Base-by-base conservation (phyloP, 176 grass and related monocot genomes). In the Musa acuminata region DNA sequence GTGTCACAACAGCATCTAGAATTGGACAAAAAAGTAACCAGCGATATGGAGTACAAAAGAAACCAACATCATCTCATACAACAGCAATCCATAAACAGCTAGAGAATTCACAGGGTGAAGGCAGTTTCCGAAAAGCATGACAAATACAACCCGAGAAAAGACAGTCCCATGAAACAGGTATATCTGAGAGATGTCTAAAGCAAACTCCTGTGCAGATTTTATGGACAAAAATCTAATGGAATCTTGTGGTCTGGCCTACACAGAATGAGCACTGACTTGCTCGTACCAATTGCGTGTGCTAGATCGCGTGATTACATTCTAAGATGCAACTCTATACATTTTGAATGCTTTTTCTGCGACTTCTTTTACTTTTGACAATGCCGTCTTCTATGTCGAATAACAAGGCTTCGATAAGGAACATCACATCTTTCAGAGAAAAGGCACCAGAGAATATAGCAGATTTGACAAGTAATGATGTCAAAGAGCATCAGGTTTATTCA, bases 401-500 rank as follows among this genome's bases (percentile, higher is more conserved):
- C 20, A 9, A 16, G 49, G 27, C 25, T n/a, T 69, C 29, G 8
- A 69, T 19, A 70, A 70, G 67, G 67, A 35, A 70, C 67, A 70
- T 51, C 43, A 14, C 35, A 50, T 49, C 14, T 51, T 70, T 49
- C 67, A 70, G 67, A 43, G 67, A 11, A 11, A 70, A 17, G 35
- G 67, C 16, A 26, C 35, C 19, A 51, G 25, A 14, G 16, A 43
- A 43, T 43, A 43, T 43, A 43, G 35, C 35, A 48, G 48, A 70
- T 29, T 70, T 50, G 67, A 69, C 8, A 69, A 35, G 64, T 35
- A 67, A 49, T 23, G 11, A 69, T n/a, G 19, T 48, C 17, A 1
- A n/a, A 16, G 67, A 21, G 16, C 67, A 13, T 19, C 20, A n/a
- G 51, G 17, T 74, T 74, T 74, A 74, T 74, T 55, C 72, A 74